These are phyloP conservation scores for Cystofilobasidium capitatum DNA, from an alignment of 768 basidiomycete genomes.

Conservation along the genomic window DNA sequence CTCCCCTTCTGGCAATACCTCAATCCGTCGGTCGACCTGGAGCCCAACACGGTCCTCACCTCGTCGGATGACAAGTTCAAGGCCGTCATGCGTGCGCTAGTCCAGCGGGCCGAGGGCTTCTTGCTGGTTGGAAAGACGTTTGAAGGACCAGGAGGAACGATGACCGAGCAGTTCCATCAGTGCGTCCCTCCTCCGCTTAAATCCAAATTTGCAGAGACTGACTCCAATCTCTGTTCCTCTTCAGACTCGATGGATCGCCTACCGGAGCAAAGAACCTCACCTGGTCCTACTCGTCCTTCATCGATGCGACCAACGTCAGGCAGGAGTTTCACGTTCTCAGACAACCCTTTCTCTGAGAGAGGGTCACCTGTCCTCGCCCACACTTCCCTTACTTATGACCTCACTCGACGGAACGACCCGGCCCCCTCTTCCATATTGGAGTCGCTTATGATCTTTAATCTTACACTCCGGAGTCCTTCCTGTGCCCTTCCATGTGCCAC, in stretches of 20 bases:
- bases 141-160: neutral
- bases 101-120: constrained; percentile 13
- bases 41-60: neutral
- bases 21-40: neutral
- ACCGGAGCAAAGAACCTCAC: constrained; percentile 21
- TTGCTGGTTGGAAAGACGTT: constrained; percentile 9
- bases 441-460: too few relatives aligned
- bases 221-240: neutral
- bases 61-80: neutral
- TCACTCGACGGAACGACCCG: neutral
- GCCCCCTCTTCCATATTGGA: too few relatives aligned
- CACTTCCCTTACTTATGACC: neutral
- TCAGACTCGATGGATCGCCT: constrained; percentile 13
- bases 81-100: neutral
- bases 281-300: constrained; percentile 18
- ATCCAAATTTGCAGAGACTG: neutral
- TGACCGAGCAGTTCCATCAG: constrained; percentile 24
- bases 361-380: neutral
- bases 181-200: neutral
- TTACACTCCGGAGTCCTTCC: too few relatives aligned
- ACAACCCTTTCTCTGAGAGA: neutral
- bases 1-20: constrained; percentile 19
- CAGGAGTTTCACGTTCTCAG: neutral
- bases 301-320: constrained; percentile 14
- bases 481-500: too few relatives aligned